Base-by-base conservation (phyloP, 345 rosid species). In the Pseudoturritis turrita region DNA sequence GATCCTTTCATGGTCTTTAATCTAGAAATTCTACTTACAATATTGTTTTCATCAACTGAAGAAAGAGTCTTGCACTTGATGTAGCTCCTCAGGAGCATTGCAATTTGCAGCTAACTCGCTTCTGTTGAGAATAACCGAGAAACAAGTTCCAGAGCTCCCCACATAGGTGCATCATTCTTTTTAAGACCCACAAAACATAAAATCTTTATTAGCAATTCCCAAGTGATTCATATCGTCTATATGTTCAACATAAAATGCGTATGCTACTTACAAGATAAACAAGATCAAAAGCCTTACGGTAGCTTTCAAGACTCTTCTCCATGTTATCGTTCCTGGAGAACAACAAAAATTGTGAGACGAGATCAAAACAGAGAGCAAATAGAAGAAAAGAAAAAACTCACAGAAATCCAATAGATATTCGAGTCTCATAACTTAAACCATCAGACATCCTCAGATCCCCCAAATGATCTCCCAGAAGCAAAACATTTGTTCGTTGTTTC, bases 401-500 rank as follows among this genome's bases (percentile, higher is more conserved):
- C 98, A 88, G 77, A 78, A 93, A 93, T 19, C 97, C 98, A 54
- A 83, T 78, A 53, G 93, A 90, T 55, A 93, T 82, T 55, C 91
- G 88, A 65, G 81, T 81, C 55, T 88, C 88, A 64, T 90, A 90
- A 65, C 78, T 82, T 79, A 90, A 78, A 58, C 98, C 98, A 79
- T 92, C 90, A 53, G 96, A 88, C 98, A 92, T 90, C 62, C 91
- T 78, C 56, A 92, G 77, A 77, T 92, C 98, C 22, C 96, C 96
- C 23, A 84, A 72, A 68, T 85, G 96, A 83, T 92, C 98, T 63
- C 96, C 96, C 28, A 92, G 84, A 75, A 92, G 98, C 72, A 88
- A 79, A 61, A 92, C 93, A 21, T 92, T 87, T 40, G 84, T 92
- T 82, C 98, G 77, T 76, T 75, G 79, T 79, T 84, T 92, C 68